Evolutionary conservation across 805 yeast species (phyloP), one percentile per base, ranked within the genome.

Genomic region (Kuraishia hungarica): DNA sequence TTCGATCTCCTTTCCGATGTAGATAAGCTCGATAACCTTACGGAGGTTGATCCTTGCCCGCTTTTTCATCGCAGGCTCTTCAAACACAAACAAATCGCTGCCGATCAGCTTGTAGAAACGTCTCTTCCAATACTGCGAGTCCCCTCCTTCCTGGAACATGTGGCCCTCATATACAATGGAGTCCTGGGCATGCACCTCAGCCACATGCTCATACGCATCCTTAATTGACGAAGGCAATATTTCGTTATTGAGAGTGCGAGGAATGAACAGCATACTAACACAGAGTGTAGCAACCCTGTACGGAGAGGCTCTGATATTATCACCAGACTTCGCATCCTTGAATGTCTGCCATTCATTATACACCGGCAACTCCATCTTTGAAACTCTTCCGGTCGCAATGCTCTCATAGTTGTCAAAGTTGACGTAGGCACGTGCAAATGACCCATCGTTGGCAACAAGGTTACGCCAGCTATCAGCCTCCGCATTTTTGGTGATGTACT

Each of bases 91-190:
- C 60, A 92, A 72, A 39, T 83, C 81, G 8, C 83, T 78, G 0
- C 93, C 96, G 51, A 79, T 73, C n/a, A 92, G 73, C 59, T 80
- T 84, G 72, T 86, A 90, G 70, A 70, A 89, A 56, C 97, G 77
- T 60, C 87, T 80, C 61, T 87, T 81, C 83, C 92, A 82, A 28
- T 76, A 72, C 17, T 77, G 80, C 61, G 94, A 80, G 71, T 92
- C 98, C 10, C 97, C 97, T 20, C 98, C 98, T 64, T 86, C 89
- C 70, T 92, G 98, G 62, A 83, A 82, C 71, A 93, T 72, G 63
- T 74, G 84, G 0, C 97, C 97, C 64, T 87, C 86, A 62, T 72
- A 72, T 1, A 53, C 55, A 20, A 73, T 61, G 5, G 60, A 51
- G 59, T 53, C 15, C 2, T 56, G 51, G 35, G 72, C 63, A 19